Base-by-base conservation (phyloP, 2,329 filamentous ascomycete genomes). In the Coniochaeta prunicola region DNA sequence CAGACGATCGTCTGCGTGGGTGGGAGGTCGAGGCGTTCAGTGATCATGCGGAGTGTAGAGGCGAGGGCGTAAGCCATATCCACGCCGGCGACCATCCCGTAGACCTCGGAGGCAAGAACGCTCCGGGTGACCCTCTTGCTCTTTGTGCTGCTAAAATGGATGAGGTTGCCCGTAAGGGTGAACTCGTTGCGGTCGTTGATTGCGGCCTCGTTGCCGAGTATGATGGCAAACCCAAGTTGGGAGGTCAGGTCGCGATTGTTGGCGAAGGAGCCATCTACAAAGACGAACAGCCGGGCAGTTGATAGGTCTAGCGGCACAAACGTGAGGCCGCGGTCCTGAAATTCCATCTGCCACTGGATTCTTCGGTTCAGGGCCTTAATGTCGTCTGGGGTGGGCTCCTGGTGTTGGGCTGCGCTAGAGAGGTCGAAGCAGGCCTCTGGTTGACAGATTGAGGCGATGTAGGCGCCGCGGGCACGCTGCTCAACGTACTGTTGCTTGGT, bases 1-100 rank as follows among this genome's bases (percentile, higher is more conserved):
- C 33, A 66, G 26, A 65, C 34, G 4, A 63, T 60, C 6, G 56
- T 61, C 12, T 30, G 54, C 9, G 62, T 62, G 3, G 12, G 4
- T 5, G 17, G 38, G 2, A 64, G 30, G 2, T 19, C 3, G 9
- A 57, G 56, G n/a, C 19, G 19, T 21, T 19, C 19, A 0, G 40
- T 21, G 17, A 50, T 57, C 40, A 31, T 34, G 40, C n/a, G n/a
- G n/a, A 45, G 40, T 19, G 40, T 45, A 21, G 19, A 45, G n/a
- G 40, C 40, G n/a, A 45, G 19, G 40, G 40, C 40, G 40, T 53
- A 53, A 53, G 48, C 48, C 21, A 17, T 53, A 17, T 53, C 48
- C 4, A 53, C 48, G 48, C 48, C 48, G 4, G 48, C 48, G 4
- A 53, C 48, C 26, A 53, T 53, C 4, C 48, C 26, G 48, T 53